These are phyloP conservation scores for Metahyphopichia silvanorum DNA, from an alignment of 805 yeast genomes.

Conservation along the genomic window DNA sequence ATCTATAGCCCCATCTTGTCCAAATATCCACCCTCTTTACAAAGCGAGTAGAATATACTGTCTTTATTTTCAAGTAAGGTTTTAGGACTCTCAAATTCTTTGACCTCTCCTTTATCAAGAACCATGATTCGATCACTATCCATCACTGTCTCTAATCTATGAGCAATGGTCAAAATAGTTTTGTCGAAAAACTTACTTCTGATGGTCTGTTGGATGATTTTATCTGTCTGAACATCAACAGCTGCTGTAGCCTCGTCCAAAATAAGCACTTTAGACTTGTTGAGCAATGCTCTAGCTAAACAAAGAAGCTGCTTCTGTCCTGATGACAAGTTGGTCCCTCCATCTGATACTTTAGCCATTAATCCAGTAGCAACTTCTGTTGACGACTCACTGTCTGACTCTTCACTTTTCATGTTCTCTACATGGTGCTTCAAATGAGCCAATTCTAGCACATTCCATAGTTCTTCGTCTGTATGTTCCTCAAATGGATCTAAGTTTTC, in stretches of 20 bases:
- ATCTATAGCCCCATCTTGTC: too few relatives aligned
- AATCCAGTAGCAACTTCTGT: slow-evolving; percentile 10
- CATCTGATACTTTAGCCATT: slow-evolving; percentile 16
- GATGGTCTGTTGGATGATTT: slow-evolving; percentile 23
- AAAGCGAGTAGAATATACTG: slow-evolving; percentile 23
- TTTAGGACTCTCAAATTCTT: slow-evolving; percentile 23
- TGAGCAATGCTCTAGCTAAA: slow-evolving; percentile 21
- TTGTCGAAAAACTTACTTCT: slow-evolving; percentile 20
- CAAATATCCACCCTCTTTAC: slow-evolving; percentile 28
- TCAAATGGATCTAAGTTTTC: slow-evolving; percentile 26
- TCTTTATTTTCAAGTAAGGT: slow-evolving; percentile 17
- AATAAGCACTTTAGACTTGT: slow-evolving; percentile 13
- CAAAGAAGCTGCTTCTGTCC: slow-evolving; percentile 23
- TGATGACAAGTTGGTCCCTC: slow-evolving; percentile 22
- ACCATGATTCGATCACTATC: slow-evolving; percentile 24
- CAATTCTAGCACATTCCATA: slow-evolving; percentile 25
- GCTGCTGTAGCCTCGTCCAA: slow-evolving; percentile 28
- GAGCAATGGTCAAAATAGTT: slow-evolving; percentile 26
- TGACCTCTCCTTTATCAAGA: slow-evolving; percentile 19
- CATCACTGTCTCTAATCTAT: slow-evolving; percentile 23
- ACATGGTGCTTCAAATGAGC: slow-evolving; percentile 24
- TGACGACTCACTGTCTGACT: slow-evolving; percentile 5
- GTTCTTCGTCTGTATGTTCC: slow-evolving; percentile 15
- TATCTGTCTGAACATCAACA: slow-evolving; percentile 26
- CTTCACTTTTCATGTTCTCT: slow-evolving; percentile 18